These are phyloP conservation scores for Paracoccidioides brasiliensis DNA, from an alignment of 2,329 filamentous ascomycete genomes.

Conservation along the genomic window DNA sequence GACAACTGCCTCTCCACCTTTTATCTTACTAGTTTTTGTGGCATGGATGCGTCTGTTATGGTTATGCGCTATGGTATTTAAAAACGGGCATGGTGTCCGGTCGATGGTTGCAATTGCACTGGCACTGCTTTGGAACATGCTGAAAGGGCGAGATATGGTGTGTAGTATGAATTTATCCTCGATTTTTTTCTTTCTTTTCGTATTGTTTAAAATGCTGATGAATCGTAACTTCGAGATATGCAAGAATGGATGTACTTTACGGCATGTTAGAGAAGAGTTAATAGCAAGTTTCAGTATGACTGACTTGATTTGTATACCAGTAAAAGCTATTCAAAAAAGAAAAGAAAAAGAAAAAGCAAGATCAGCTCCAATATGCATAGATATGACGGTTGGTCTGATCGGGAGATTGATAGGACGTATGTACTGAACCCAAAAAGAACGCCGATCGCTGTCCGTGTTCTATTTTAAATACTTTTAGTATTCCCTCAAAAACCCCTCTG, in stretches of 20 bases:
- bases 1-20: neutral
- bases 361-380: neutral
- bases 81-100: too few species aligned
- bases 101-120: too few species aligned
- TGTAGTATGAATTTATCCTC: too few species aligned
- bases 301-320: neutral
- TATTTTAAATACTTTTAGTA: neutral
- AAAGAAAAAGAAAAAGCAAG: too few species aligned
- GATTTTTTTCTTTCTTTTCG: neutral
- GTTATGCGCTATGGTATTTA: neutral
- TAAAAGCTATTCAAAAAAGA: neutral
- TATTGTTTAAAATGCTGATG: too few species aligned
- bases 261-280: neutral
- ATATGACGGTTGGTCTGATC: neutral
- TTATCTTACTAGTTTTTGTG: neutral
- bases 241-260: too few species aligned
- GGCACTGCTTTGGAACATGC: too few species aligned
- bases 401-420: neutral
- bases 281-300: neutral
- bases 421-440: neutral
- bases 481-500: neutral
- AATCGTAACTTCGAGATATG: too few species aligned
- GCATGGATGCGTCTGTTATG: neutral
- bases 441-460: neutral
- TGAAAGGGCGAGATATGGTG: too few species aligned